Evolutionary conservation across 1,284 basidiomycete genomes (phyloP).

Genomic region (Austroboletus niveus): DNA sequence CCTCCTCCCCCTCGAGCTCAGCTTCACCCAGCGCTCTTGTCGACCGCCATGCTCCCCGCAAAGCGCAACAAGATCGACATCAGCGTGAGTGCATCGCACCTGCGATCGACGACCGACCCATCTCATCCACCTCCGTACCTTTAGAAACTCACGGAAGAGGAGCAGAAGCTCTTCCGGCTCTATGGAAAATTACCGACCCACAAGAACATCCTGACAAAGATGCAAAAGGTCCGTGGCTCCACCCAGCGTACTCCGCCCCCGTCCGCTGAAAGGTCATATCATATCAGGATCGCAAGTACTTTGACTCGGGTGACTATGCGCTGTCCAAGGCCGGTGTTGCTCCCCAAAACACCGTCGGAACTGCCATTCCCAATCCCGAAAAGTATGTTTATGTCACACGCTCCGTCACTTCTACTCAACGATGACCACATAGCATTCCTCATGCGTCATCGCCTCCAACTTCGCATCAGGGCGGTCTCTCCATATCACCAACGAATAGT

Average conservation of each 20-base stretch:
- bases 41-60: slow-evolving; percentile 68
- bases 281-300: slow-evolving; percentile 91
- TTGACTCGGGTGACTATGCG: slow-evolving; percentile 97
- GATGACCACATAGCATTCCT: slow-evolving; percentile 53
- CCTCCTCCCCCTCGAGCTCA: slow-evolving; percentile 1
- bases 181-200: slow-evolving; percentile 94
- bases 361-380: slow-evolving; percentile 93
- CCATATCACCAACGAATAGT: slow-evolving; percentile 69
- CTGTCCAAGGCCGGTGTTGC: slow-evolving; percentile 92
- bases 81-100: slow-evolving; percentile 55
- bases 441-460: slow-evolving; percentile 66
- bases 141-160: slow-evolving; percentile 85
- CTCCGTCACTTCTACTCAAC: neutral
- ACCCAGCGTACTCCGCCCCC: slow-evolving; percentile 7
- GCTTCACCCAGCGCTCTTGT: slow-evolving; percentile 8
- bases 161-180: slow-evolving; percentile 91
- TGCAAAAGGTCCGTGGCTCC: slow-evolving; percentile 74
- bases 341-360: slow-evolving; percentile 85
- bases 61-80: slow-evolving; percentile 91
- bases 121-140: neutral
- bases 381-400: slow-evolving; percentile 56
- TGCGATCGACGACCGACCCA: slow-evolving; percentile 2
- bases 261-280: slow-evolving; percentile 8
- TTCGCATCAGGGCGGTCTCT: slow-evolving; percentile 50
- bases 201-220: slow-evolving; percentile 91